Evolutionary conservation across 345 rosid genomes (phyloP).

Genomic region (Arabis hirsuta): DNA sequence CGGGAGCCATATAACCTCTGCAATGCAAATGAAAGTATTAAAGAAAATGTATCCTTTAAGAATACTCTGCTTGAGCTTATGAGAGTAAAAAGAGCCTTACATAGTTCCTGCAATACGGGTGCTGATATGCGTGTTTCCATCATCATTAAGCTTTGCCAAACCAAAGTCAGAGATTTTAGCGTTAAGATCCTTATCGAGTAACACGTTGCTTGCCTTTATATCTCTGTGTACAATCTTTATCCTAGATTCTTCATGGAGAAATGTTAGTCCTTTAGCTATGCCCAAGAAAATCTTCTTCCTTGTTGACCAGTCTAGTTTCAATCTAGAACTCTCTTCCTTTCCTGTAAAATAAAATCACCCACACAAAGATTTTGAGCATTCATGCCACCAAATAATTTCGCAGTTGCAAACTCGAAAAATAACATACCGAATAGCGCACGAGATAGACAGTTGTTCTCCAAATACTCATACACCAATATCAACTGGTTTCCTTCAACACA

Average conservation of each 20-base stretch:
- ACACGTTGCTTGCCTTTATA: slow-evolving; percentile 88
- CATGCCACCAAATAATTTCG: neutral
- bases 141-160: slow-evolving; percentile 84
- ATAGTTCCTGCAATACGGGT: slow-evolving; percentile 87
- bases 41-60: neutral
- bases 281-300: slow-evolving; percentile 72
- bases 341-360: slow-evolving; percentile 48
- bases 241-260: slow-evolving; percentile 83
- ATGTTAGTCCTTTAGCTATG: slow-evolving; percentile 77
- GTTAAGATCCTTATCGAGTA: slow-evolving; percentile 78
- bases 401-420: neutral
- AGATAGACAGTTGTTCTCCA: slow-evolving; percentile 77
- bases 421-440: slow-evolving; percentile 65
- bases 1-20: slow-evolving; percentile 65
- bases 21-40: slow-evolving; percentile 19
- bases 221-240: slow-evolving; percentile 93
- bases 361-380: slow-evolving; percentile 7
- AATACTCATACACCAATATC: slow-evolving; percentile 69
- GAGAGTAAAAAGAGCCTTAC: slow-evolving; percentile 49
- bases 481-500: slow-evolving; percentile 79
- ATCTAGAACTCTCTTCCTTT: slow-evolving; percentile 48
- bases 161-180: slow-evolving; percentile 96
- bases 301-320: slow-evolving; percentile 75
- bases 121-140: slow-evolving; percentile 83
- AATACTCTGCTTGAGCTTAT: neutral